Conservation (phyloP, 306 rosid genomes). For the Rosa lucieae region DNA sequence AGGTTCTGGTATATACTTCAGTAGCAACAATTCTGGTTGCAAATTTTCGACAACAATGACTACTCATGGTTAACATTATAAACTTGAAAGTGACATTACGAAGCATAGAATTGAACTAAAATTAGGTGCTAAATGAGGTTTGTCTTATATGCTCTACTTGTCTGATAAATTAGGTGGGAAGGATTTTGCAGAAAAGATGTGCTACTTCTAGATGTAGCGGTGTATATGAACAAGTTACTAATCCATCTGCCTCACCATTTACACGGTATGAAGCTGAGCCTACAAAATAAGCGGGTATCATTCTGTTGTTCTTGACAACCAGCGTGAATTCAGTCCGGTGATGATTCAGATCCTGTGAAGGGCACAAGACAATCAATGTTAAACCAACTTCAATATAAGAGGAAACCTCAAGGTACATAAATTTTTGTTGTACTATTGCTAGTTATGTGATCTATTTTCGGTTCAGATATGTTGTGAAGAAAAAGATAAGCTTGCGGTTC, state of each 20-base stretch:
- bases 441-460: not conserved
- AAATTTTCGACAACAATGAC: not conserved
- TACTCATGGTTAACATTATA: not conserved
- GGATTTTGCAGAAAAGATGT: not conserved
- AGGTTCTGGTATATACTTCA: not conserved
- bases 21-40: not conserved
- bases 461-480: not conserved
- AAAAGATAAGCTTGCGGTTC: not conserved
- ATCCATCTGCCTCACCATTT: not conserved
- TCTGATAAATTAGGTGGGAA: not conserved
- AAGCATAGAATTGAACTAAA: slow-evolving; percentile 6
- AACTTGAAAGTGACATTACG: slow-evolving; percentile 6
- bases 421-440: not conserved
- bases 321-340: not conserved
- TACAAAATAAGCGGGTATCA: slow-evolving; percentile 9
- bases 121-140: not conserved
- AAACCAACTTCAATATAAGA: not conserved
- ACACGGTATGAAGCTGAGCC: not conserved
- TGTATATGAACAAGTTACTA: not conserved
- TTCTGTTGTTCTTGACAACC: not conserved
- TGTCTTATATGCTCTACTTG: not conserved
- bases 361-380: slow-evolving; percentile 12
- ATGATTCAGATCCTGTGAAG: not conserved
- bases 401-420: not conserved
- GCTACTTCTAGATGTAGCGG: not conserved